A percentile compares a stretch with the other conserved stretches of the same genome.
Conservation (phyloP, 768 basidiomycete species). For the Polyporus arcularius region DNA sequence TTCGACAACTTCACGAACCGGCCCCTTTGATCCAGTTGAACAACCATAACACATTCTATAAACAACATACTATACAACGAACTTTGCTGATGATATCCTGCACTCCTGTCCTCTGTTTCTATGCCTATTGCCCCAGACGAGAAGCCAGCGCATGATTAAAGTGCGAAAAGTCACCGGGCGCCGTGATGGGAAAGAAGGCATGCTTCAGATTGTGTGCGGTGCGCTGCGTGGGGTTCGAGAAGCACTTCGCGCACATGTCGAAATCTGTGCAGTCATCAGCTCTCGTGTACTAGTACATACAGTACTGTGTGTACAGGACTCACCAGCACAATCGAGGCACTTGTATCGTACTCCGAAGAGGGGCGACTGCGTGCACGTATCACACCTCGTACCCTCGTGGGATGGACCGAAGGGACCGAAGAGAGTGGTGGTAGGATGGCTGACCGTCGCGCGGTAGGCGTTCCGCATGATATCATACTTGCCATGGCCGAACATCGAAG, state of each 20-base stretch:
- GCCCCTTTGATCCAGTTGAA: too few species aligned
- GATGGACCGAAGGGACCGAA: not conserved
- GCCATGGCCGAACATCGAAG: not conserved
- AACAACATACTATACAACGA: too few species aligned
- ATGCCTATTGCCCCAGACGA: not conserved
- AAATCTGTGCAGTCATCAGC: constrained; percentile 13
- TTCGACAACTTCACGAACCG: too few species aligned
- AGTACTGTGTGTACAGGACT: not conserved
- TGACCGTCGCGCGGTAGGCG: not conserved
- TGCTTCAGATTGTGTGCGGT: constrained; percentile 15
- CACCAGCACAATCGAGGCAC: constrained; percentile 66
- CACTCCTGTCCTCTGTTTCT: too few species aligned
- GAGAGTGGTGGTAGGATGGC: not conserved
- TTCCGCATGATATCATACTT: constrained; percentile 7
- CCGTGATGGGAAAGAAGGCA: constrained; percentile 22
- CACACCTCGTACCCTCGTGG: not conserved
- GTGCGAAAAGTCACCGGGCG: constrained; percentile 1
- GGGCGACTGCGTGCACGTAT: not conserved
- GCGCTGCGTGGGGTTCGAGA: constrained; percentile 11
- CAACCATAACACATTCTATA: too few species aligned
- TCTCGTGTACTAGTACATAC: not conserved
- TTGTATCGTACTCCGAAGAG: not conserved
- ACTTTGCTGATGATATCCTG: too few species aligned
- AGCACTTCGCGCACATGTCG: constrained; percentile 23
- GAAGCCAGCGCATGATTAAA: not conserved